A percentile compares a stretch with the other conserved stretches of the same genome.
Evolutionary conservation across 345 rosid species (phyloP).

Genomic region (Salix purpurea): DNA sequence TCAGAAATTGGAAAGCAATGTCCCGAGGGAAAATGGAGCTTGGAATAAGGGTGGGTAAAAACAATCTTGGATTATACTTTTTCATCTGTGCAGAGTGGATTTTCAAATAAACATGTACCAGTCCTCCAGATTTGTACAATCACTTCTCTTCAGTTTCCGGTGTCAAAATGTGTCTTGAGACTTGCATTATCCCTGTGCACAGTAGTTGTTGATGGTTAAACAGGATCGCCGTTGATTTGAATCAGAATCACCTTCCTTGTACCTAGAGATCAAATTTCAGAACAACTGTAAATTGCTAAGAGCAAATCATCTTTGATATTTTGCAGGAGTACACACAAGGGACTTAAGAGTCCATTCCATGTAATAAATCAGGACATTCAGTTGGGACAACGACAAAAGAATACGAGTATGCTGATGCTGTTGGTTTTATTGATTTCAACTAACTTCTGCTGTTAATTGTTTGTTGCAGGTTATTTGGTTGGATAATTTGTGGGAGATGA

Average conservation of each 20-base stretch:
- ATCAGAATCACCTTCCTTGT: constrained; percentile 83
- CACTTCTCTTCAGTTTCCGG: neutral
- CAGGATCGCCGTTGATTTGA: constrained; percentile 74
- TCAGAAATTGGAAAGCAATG: neutral
- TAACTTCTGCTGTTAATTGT: too few species aligned
- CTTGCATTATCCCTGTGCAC: constrained; percentile 91
- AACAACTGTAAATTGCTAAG: constrained; percentile 7
- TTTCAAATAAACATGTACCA: neutral
- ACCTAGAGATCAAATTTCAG: constrained; percentile 39
- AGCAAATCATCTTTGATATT: neutral
- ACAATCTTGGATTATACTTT: too few species aligned
- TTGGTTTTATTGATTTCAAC: too few species aligned
- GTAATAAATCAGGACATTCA: neutral
- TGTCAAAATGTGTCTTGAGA: neutral
- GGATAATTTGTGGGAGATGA: too few species aligned
- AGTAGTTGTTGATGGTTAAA: constrained; percentile 87
- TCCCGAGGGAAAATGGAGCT: neutral
- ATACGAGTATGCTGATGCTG: too few species aligned
- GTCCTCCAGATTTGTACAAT: neutral
- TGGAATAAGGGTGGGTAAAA: too few species aligned
- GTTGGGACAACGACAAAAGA: too few species aligned
- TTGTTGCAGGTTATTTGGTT: too few species aligned
- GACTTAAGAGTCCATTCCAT: neutral
- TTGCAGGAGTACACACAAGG: neutral
- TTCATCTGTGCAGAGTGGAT: neutral